phyloP scores from a whole-genome alignment of 1,139 yeast genomes.

The Candida sp. region DNA sequence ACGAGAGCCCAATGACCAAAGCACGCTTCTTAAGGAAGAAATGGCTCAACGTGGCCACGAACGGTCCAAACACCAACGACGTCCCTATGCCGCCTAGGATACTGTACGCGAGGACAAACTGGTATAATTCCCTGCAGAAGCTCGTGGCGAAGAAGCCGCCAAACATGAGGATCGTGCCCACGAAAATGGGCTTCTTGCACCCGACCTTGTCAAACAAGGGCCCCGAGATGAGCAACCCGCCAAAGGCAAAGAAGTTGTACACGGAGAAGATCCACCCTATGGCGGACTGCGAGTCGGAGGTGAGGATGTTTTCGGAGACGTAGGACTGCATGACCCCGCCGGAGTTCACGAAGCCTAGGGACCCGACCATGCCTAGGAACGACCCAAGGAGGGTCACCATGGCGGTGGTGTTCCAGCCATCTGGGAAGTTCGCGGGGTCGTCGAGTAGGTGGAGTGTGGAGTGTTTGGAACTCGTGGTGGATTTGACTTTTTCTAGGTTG shows the following conservation, averaged over 20 bases:
- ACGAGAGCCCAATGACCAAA: slow-evolving; percentile 27
- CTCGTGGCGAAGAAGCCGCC: slow-evolving; percentile 29
- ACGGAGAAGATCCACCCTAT: slow-evolving; percentile 39
- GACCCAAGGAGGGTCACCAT: slow-evolving; percentile 27
- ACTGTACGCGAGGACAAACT: slow-evolving; percentile 27
- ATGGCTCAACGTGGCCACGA: slow-evolving; percentile 27
- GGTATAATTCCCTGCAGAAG: slow-evolving; percentile 24
- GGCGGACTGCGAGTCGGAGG: slow-evolving; percentile 21
- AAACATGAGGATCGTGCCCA: slow-evolving; percentile 21
- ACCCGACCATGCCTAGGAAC: slow-evolving; percentile 28
- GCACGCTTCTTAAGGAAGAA: slow-evolving; percentile 26
- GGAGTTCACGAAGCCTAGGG: slow-evolving; percentile 30
- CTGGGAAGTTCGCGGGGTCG: slow-evolving; percentile 27
- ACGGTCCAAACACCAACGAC: slow-evolving; percentile 28
- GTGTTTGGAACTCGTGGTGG: not conserved
- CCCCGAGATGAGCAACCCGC: slow-evolving; percentile 26
- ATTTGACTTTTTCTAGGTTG: not conserved
- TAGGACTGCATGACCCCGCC: slow-evolving; percentile 33
- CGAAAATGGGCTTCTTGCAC: slow-evolving; percentile 19
- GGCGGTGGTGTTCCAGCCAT: slow-evolving; percentile 23
- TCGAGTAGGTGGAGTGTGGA: slow-evolving; percentile 11
- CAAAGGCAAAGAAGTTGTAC: slow-evolving; percentile 33
- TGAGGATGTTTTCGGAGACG: slow-evolving; percentile 21
- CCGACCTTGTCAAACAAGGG: slow-evolving; percentile 36
- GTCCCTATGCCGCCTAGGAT: slow-evolving; percentile 30